Evolutionary conservation across 306 rosid species (phyloP).

Genomic region (Dryas alaskensis): DNA sequence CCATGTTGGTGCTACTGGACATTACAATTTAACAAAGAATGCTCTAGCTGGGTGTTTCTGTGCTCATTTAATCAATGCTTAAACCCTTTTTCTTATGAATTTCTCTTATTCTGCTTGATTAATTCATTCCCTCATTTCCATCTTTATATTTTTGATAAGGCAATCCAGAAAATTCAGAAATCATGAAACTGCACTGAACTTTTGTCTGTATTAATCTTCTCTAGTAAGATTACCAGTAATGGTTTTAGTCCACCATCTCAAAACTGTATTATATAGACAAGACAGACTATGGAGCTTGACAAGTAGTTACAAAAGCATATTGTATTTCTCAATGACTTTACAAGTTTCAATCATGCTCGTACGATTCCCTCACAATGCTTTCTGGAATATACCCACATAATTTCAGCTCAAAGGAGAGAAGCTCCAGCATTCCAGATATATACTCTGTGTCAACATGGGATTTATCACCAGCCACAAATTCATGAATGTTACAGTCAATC

Average conservation of each 20-base stretch:
- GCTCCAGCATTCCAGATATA: conserved; percentile 45
- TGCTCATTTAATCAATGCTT: no score
- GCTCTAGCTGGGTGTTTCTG: no score
- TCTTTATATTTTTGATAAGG: no score
- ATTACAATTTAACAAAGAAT: no score
- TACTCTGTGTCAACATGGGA: conserved; percentile 48
- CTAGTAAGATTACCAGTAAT: no score
- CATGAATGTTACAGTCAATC: conserved; percentile 66
- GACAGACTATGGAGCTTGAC: background rate
- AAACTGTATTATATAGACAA: background rate
- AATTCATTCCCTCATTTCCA: no score
- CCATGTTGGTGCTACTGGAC: no score
- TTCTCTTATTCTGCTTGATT: no score
- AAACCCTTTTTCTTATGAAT: no score
- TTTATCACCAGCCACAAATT: conserved; percentile 71
- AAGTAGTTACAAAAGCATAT: background rate
- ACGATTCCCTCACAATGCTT: conserved; percentile 33
- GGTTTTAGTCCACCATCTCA: background rate
- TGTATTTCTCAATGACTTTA: background rate
- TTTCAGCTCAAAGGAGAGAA: conserved; percentile 60
- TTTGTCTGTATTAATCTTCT: no score
- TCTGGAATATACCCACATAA: conserved; percentile 61
- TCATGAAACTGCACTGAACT: no score
- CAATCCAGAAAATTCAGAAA: no score
- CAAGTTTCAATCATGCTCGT: conserved; percentile 29